A percentile compares a stretch with the other conserved stretches of the same genome.
These are phyloP conservation scores for Clavispora phyllophila DNA, from an alignment of 805 yeast species.

Conservation along the genomic window DNA sequence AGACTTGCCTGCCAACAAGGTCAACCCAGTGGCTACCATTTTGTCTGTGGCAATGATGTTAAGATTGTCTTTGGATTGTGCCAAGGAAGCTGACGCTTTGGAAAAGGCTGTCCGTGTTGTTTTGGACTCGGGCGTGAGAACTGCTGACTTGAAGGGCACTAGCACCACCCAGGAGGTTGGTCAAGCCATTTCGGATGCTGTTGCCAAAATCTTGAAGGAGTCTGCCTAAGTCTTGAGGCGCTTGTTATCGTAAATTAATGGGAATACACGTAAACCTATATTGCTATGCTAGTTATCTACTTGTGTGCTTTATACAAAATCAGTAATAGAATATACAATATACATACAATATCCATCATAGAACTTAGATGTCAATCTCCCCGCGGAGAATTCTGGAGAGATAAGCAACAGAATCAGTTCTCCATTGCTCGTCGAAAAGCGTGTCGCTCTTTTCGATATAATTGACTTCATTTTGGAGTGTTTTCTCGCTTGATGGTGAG, in stretches of 20 bases:
- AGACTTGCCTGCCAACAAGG: conserved; percentile 80
- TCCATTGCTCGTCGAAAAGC: conserved; percentile 1
- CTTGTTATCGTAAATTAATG: not conserved
- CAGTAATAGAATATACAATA: too few species aligned
- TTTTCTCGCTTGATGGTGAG: conserved; percentile 14
- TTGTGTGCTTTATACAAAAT: too few species aligned
- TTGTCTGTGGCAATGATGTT: conserved; percentile 97
- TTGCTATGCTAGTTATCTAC: too few species aligned
- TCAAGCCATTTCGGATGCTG: conserved; percentile 80
- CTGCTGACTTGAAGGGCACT: conserved; percentile 88
- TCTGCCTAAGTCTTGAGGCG: not conserved
- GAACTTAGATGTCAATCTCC: conserved; percentile 7
- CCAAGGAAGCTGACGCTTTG: conserved; percentile 79
- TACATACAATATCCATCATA: too few species aligned
- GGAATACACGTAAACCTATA: not conserved
- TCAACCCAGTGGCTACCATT: conserved; percentile 93
- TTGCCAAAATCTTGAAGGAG: conserved; percentile 45
- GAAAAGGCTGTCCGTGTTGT: conserved; percentile 85
- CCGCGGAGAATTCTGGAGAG: conserved; percentile 30
- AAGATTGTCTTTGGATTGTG: conserved; percentile 77
- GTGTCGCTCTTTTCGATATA: not conserved
- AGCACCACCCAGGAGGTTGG: conserved; percentile 87
- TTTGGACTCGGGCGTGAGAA: conserved; percentile 77
- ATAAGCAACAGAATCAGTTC: conserved; percentile 28
- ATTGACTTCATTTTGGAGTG: conserved; percentile 10